Evolutionary conservation across 1,139 yeast genomes (phyloP).

Genomic region (Hyphopichia buzzinii): DNA sequence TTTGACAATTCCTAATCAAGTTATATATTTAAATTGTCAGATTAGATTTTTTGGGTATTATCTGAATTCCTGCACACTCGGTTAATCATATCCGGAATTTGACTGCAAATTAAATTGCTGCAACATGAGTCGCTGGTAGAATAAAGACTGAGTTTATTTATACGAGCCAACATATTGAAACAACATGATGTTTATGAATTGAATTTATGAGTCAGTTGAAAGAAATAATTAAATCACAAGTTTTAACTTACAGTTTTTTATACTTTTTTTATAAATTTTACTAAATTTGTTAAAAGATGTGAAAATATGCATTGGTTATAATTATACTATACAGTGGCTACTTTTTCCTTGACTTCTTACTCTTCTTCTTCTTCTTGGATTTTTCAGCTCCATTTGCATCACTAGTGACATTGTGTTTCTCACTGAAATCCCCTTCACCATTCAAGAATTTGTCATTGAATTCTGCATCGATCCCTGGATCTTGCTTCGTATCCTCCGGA

Average conservation of each 20-base stretch:
- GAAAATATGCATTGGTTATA: not conserved
- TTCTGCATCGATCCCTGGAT: slow-evolving; percentile 16
- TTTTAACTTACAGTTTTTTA: too few relatives aligned
- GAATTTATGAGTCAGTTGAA: too few relatives aligned
- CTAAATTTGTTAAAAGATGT: too few relatives aligned
- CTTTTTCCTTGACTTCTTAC: slow-evolving; percentile 24
- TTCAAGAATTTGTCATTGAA: slow-evolving; percentile 25
- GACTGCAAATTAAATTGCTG: slow-evolving; percentile 1
- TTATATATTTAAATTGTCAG: not conserved
- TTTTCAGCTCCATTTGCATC: slow-evolving; percentile 1
- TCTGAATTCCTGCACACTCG: not conserved
- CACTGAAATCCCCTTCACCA: slow-evolving; percentile 19
- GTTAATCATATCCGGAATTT: slow-evolving; percentile 1
- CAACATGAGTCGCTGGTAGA: too few relatives aligned
- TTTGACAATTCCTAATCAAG: not conserved
- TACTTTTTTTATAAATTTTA: too few relatives aligned
- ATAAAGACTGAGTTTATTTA: too few relatives aligned
- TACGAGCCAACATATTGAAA: too few relatives aligned
- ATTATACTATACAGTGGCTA: not conserved
- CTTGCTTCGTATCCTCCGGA: not conserved
- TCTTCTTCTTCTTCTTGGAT: slow-evolving; percentile 20
- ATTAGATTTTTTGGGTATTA: not conserved
- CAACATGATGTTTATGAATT: too few relatives aligned
- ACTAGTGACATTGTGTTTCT: not conserved
- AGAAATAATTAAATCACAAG: too few relatives aligned